These are phyloP conservation scores for Nadsonia commutata DNA, from an alignment of 1,139 yeast genomes.

Conservation along the genomic window DNA sequence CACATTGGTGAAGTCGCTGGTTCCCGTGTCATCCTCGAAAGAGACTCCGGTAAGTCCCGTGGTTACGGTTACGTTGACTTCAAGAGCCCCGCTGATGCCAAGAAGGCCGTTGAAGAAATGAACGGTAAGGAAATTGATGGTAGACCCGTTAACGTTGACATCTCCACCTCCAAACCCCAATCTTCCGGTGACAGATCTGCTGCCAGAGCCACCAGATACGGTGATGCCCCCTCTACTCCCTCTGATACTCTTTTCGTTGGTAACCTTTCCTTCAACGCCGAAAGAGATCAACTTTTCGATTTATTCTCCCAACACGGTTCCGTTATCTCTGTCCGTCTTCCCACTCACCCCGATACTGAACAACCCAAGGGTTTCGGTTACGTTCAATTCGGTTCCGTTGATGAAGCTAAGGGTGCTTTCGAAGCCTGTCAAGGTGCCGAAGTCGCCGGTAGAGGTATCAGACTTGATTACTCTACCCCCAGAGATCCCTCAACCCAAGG, in stretches of 20 bases:
- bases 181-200: slow-evolving; percentile 31
- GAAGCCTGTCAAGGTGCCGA: slow-evolving; percentile 80
- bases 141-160: slow-evolving; percentile 85
- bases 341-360: slow-evolving; percentile 96
- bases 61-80: slow-evolving; percentile 98
- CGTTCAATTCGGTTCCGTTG: slow-evolving; percentile 75
- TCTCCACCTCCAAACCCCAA: slow-evolving; percentile 73
- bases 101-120: slow-evolving; percentile 71
- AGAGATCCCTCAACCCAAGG: slow-evolving; percentile 38
- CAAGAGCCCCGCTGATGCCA: slow-evolving; percentile 59
- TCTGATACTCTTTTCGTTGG: slow-evolving; percentile 94
- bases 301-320: slow-evolving; percentile 65
- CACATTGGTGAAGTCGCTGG: slow-evolving; percentile 63
- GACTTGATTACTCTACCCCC: slow-evolving; percentile 91
- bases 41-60: slow-evolving; percentile 84
- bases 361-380: slow-evolving; percentile 99
- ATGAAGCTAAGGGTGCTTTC: slow-evolving; percentile 82
- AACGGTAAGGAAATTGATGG: slow-evolving; percentile 96
- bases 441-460: slow-evolving; percentile 84
- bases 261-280: slow-evolving; percentile 81
- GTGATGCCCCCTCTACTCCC: slow-evolving; percentile 82
- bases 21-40: slow-evolving; percentile 91
- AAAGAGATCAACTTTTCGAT: slow-evolving; percentile 61
- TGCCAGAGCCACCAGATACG: slow-evolving; percentile 77
- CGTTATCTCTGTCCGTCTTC: slow-evolving; percentile 80